A percentile compares a stretch with the other conserved stretches of the same genome.
Evolutionary conservation across 2,329 filamentous ascomycete species (phyloP).

Genomic region (Cladosporium austrohemisphaericum): DNA sequence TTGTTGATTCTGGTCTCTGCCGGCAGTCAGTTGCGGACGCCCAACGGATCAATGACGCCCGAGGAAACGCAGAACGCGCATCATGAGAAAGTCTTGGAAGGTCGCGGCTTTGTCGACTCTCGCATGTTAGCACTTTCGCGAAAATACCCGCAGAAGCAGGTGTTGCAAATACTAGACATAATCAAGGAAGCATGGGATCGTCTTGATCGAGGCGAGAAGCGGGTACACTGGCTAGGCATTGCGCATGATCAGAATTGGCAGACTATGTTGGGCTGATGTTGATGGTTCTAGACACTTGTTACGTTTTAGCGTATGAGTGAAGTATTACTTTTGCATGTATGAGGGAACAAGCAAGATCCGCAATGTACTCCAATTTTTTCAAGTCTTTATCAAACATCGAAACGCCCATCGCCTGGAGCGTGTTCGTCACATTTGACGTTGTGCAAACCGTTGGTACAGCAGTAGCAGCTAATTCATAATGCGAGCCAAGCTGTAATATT

Average conservation of each 20-base stretch:
- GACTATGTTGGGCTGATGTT: conserved; percentile 52
- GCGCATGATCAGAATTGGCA: conserved; percentile 57
- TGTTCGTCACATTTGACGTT: too few relatives aligned
- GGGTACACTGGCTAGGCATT: conserved; percentile 55
- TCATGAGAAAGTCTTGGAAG: conserved; percentile 28
- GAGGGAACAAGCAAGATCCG: too few relatives aligned
- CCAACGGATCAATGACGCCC: conserved; percentile 34
- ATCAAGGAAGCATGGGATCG: conserved; percentile 52
- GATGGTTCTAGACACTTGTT: too few relatives aligned
- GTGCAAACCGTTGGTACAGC: too few relatives aligned
- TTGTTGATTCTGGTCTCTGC: conserved; percentile 51
- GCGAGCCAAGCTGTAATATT: too few relatives aligned
- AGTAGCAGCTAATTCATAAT: too few relatives aligned
- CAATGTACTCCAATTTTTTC: too few relatives aligned
- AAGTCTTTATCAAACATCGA: too few relatives aligned
- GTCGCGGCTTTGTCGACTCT: conserved; percentile 48
- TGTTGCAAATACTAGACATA: conserved; percentile 48
- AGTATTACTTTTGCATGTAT: too few relatives aligned
- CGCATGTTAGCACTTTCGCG: conserved; percentile 45
- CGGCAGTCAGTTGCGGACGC: conserved; percentile 49
- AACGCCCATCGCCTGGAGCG: too few relatives aligned
- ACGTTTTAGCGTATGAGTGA: too few relatives aligned
- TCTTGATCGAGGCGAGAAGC: conserved; percentile 45
- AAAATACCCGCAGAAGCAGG: conserved; percentile 50
- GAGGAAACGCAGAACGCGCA: conserved; percentile 43